phyloP scores from a whole-genome alignment of 805 yeast genomes.

The Priceomyces haplophilus region DNA sequence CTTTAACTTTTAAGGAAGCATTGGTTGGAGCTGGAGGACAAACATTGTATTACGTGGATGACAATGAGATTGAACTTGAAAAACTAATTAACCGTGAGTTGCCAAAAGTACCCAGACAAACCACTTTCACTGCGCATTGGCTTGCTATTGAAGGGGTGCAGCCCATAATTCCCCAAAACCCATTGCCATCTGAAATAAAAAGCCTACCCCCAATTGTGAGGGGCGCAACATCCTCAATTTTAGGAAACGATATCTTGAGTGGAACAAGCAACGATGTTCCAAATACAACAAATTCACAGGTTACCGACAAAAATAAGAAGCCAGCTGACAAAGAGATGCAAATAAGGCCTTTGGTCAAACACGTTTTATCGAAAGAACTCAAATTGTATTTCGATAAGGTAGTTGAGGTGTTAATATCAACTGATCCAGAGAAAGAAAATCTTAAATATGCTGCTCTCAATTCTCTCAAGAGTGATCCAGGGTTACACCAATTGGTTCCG shows the following conservation, averaged over 20 bases:
- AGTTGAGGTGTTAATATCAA: slow-evolving; percentile 67
- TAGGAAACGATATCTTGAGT: slow-evolving; percentile 38
- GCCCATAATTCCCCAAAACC: slow-evolving; percentile 96
- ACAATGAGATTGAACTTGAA: slow-evolving; percentile 90
- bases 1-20: slow-evolving; percentile 81
- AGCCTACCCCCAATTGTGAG: slow-evolving; percentile 72
- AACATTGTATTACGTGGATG: slow-evolving; percentile 88
- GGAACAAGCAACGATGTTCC: slow-evolving; percentile 20
- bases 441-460: slow-evolving; percentile 78
- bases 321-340: slow-evolving; percentile 47
- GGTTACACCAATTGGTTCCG: slow-evolving; percentile 93
- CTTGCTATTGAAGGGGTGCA: slow-evolving; percentile 98
- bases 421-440: slow-evolving; percentile 52
- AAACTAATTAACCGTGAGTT: slow-evolving; percentile 88
- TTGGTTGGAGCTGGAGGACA: slow-evolving; percentile 83
- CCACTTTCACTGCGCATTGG: slow-evolving; percentile 96
- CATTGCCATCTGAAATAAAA: slow-evolving; percentile 74
- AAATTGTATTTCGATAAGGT: slow-evolving; percentile 92
- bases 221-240: slow-evolving; percentile 66
- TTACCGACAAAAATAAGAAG: slow-evolving; percentile 19
- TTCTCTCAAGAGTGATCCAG: slow-evolving; percentile 87
- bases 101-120: slow-evolving; percentile 90
- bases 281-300: slow-evolving; percentile 9
- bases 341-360: slow-evolving; percentile 89
- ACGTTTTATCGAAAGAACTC: slow-evolving; percentile 88